Percentiles rank a stretch among this genome's conserved stretches.
Evolutionary conservation across 2,329 filamentous ascomycete genomes (phyloP).

Genomic region (Scedosporium apiospermum): DNA sequence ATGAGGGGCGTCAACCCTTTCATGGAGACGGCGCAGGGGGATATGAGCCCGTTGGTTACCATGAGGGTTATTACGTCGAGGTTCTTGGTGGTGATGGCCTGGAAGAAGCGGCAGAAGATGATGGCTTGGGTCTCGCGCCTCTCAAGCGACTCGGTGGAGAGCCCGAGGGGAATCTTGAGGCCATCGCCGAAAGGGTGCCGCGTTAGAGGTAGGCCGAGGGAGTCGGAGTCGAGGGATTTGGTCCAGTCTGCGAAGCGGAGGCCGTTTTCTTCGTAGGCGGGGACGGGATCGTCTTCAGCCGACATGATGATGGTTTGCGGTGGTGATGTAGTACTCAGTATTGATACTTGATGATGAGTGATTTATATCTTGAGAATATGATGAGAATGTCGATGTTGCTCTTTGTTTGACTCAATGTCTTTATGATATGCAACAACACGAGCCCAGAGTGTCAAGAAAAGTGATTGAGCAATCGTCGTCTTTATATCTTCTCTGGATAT

Average conservation of each 20-base stretch:
- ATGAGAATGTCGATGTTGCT: no score
- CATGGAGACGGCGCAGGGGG: conserved; percentile 23
- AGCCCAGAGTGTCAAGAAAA: no score
- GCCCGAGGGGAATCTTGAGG: neutral
- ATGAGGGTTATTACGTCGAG: conserved; percentile 20
- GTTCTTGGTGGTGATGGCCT: conserved; percentile 16
- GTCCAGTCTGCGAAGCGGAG: neutral
- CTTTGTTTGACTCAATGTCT: no score
- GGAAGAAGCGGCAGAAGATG: conserved; percentile 21
- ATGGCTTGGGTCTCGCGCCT: neutral
- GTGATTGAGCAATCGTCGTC: no score
- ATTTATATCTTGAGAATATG: no score
- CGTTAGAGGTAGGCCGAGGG: neutral
- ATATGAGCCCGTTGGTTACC: conserved; percentile 24
- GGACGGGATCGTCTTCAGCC: neutral
- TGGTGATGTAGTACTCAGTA: neutral
- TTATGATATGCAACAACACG: no score
- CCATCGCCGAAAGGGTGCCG: neutral
- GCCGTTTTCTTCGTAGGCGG: neutral
- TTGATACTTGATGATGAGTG: no score
- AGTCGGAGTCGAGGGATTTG: neutral
- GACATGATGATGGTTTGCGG: neutral
- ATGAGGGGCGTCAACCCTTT: conserved; percentile 24
- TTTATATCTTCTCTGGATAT: no score
- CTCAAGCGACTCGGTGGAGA: neutral